A percentile compares a stretch with the other conserved stretches of the same genome.
Conservation (phyloP, 257 asterid genomes). For the Solanum paucissectum region DNA sequence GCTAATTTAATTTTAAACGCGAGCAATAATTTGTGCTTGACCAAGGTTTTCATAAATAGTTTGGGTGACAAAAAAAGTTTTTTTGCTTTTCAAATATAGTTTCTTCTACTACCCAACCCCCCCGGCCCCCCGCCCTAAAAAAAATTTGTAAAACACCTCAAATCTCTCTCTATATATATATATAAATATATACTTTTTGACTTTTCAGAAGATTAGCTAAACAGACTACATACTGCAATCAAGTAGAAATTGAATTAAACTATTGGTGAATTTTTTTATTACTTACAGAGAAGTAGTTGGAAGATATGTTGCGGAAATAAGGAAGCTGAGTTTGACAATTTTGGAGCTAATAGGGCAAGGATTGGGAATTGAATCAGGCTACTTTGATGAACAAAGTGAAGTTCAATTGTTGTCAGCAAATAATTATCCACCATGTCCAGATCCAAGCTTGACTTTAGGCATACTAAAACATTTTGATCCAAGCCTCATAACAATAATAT, state of each 20-base stretch:
- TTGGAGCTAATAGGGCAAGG: slow-evolving; percentile 20
- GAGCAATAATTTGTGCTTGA: too few species aligned
- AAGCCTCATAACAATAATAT: slow-evolving; percentile 14
- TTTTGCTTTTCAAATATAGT: too few species aligned
- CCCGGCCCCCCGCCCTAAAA: accelerated
- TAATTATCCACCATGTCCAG: slow-evolving; percentile 15
- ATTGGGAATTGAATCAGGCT: slow-evolving; percentile 14
- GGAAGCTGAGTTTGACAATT: slow-evolving; percentile 7
- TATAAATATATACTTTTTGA: not conserved
- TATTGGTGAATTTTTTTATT: too few species aligned
- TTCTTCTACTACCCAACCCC: too few species aligned
- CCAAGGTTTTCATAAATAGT: too few species aligned
- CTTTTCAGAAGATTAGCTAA: not conserved
- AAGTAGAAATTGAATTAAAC: not conserved
- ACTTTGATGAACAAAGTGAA: slow-evolving; percentile 8
- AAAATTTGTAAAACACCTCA: not conserved
- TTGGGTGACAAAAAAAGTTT: too few species aligned
- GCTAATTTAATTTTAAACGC: too few species aligned
- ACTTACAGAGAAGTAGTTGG: slow-evolving; percentile 19
- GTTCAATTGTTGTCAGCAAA: slow-evolving; percentile 14
- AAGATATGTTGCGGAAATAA: slow-evolving; percentile 7
- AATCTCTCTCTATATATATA: not conserved
- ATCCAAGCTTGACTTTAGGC: slow-evolving; percentile 23
- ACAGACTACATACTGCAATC: not conserved
- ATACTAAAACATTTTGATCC: slow-evolving; percentile 19